phyloP scores from a whole-genome alignment of 169 alveolate species.

The Miamiensis avidus region DNA sequence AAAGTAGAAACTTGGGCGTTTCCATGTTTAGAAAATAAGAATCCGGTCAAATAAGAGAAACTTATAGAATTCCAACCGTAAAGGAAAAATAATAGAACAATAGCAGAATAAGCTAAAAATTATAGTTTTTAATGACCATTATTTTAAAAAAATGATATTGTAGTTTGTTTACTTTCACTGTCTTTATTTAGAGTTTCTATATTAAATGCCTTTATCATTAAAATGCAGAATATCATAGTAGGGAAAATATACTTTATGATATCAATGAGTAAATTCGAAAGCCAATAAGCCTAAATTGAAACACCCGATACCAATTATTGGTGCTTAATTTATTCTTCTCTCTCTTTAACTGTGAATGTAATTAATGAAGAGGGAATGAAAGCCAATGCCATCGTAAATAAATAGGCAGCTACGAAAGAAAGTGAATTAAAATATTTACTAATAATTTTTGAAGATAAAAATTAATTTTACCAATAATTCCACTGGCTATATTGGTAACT shows the following conservation, averaged over 20 bases:
- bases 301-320: slow-evolving; percentile 78
- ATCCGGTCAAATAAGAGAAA: not conserved
- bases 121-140: too few species aligned
- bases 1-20: slow-evolving; percentile 6
- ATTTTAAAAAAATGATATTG: too few species aligned
- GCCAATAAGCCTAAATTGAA: slow-evolving; percentile 73
- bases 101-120: not conserved
- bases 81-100: too few species aligned
- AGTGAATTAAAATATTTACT: not conserved
- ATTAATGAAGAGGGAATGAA: slow-evolving; percentile 85
- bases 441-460: too few species aligned
- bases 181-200: not conserved
- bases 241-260: slow-evolving; percentile 59
- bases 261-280: slow-evolving; percentile 73
- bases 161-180: too few species aligned
- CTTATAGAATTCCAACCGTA: not conserved
- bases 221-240: slow-evolving; percentile 49
- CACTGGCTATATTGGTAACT: not conserved
- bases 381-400: slow-evolving; percentile 78
- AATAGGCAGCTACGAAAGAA: slow-evolving; percentile 50
- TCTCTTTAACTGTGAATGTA: slow-evolving; percentile 78
- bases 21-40: not conserved
- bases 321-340: slow-evolving; percentile 77
- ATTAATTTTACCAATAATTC: not conserved
- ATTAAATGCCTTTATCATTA: slow-evolving; percentile 53